Percentiles rank a stretch among this genome's conserved stretches.
Conservation (phyloP, 2,329 filamentous ascomycete species). For the Venturiaceae sp. region DNA sequence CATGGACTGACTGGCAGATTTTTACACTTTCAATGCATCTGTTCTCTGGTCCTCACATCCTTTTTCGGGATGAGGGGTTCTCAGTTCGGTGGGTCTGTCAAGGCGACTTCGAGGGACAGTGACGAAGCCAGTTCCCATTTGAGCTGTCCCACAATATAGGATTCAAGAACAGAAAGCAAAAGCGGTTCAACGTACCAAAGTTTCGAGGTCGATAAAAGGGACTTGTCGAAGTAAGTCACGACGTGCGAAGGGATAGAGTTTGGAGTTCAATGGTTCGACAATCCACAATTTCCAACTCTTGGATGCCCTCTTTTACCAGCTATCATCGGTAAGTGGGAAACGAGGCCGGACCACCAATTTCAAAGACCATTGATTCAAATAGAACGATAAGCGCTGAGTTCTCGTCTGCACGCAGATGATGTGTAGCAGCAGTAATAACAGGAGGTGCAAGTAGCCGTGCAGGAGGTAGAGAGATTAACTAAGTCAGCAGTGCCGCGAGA, state of each 20-base stretch:
- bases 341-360: constrained; percentile 2
- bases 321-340: not conserved
- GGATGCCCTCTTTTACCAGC: not conserved
- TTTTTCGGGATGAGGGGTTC: no score
- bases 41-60: no score
- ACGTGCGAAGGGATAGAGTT: not conserved
- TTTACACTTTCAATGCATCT: no score
- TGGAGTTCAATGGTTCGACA: not conserved
- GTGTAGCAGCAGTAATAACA: constrained; percentile 3
- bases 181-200: not conserved
- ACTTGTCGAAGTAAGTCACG: not conserved
- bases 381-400: constrained; percentile 1
- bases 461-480: not conserved
- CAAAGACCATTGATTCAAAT: constrained; percentile 4
- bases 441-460: constrained; percentile 1
- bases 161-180: not conserved
- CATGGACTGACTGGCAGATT: not conserved
- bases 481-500: not conserved
- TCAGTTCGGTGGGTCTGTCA: no score
- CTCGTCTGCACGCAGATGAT: not conserved
- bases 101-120: no score
- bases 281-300: not conserved
- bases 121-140: not conserved
- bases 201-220: not conserved
- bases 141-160: no score